Base-by-base conservation (phyloP, 1,284 basidiomycete genomes). In the Taiwanofungus camphoratus region DNA sequence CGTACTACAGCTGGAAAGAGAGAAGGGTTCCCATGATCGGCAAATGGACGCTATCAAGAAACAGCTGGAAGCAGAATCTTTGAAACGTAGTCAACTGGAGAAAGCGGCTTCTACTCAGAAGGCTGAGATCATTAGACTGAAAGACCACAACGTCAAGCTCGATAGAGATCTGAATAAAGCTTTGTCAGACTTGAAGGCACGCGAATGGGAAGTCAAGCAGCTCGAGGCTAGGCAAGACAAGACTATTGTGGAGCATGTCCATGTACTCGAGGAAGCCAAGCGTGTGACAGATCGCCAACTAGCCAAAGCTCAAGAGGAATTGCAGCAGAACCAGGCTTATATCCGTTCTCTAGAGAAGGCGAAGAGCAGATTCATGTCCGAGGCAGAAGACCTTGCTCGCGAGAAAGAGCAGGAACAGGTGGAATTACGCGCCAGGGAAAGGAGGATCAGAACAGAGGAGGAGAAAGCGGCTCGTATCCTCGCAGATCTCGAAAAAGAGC, bases 201-300 rank as follows among this genome's bases (percentile, higher is more conserved):
- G 86, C 27, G 89, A 97, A 58, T 87, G 84, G 75, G 90, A 95
- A 47, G 77, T 92, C 49, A 87, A 83, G 48, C 85, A 92, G 46
- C 68, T 94, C 12, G 85, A 91, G 46, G 86, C 86, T 5, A 80
- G 82, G 59, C 90, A 94, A 63, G 92, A 98, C 71, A 97, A 95
- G 73, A 98, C 92, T 11, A 96, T 97, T 46, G 93, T 99, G 37
- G 95, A 99, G 65, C 96, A 99, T 59, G 93, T 99, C 16, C 89
- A 99, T 56, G 96, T 99, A 13, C 75, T 97, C 5, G 94, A 99
- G 62, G 91, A 96, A 59, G 95, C 96, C 8, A 98, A 98, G 65
- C 87, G 87, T 45, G 85, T 96, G 50, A 96, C 96, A 1, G 95
- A 99, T 60, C 80, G 88, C 20, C 92, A 98, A 61, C 79, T 98